Evolutionary conservation across 106 monocot species (phyloP).

Genomic region (Platanthera zijinensis): DNA sequence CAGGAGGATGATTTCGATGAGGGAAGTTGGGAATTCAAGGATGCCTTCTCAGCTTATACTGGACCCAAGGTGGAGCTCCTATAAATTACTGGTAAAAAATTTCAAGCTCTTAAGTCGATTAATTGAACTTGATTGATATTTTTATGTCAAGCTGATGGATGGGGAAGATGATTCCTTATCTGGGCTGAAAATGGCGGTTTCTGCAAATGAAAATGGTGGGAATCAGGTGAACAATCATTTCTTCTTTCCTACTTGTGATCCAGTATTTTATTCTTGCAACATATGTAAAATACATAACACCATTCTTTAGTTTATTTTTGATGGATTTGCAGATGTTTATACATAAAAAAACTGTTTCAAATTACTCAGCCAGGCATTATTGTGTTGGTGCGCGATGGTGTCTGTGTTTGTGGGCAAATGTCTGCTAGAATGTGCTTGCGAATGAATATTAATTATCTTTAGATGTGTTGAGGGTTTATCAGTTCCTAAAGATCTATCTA

Average conservation of each 20-base stretch:
- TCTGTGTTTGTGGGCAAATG: neutral
- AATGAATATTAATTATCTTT: neutral
- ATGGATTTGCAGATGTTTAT: neutral
- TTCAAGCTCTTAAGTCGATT: neutral
- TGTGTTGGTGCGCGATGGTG: neutral
- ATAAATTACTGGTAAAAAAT: neutral
- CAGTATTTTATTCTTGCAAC: neutral
- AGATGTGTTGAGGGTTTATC: neutral
- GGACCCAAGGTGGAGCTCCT: neutral
- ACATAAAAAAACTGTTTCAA: neutral
- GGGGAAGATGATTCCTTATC: neutral
- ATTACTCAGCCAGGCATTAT: neutral
- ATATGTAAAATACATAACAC: neutral
- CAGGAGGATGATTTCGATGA: neutral
- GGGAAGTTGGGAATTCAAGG: constrained; percentile 8
- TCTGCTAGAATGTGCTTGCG: neutral
- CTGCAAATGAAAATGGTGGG: neutral
- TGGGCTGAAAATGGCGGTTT: neutral
- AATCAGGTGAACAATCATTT: neutral
- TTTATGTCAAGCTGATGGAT: neutral
- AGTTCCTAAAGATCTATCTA: too few relatives aligned
- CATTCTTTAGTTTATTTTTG: neutral
- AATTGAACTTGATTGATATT: neutral
- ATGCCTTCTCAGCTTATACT: constrained; percentile 2
- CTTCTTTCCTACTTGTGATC: neutral